Base-by-base conservation (phyloP, 2,329 filamentous ascomycete genomes). In the Neonectria sp. region DNA sequence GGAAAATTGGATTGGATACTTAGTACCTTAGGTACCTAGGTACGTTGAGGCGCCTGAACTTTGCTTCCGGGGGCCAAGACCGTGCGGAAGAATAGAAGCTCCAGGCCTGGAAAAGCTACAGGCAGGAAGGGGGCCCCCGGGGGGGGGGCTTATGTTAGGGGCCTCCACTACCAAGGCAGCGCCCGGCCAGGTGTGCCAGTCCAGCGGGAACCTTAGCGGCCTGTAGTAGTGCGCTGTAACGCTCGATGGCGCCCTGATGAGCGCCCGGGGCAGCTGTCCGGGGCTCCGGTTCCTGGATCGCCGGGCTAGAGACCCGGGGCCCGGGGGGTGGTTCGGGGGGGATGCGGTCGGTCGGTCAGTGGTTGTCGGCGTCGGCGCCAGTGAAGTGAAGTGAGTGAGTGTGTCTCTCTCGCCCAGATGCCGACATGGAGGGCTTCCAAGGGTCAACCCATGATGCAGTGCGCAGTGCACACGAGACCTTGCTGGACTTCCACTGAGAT, bases 41-140 rank as follows among this genome's bases (percentile, higher is more conserved):
- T 29, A 29, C 27, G 27, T 29, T 29, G 37, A 40, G 13, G 37
- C 15, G 17, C 37, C 33, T 35, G 33, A 40, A 40, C 35, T 51
- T 29, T 37, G 62, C 51, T 56, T 31, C 17, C 45, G 27, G 49
- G 49, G 15, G 29, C 24, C 11, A 3, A 43, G 64, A 61, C 71
- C 67, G 58, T 62, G 67, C 68, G 70, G 71, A 71, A 73, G 25
- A 73, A 73, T 33, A 68, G 71, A 65, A 71, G 71, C 71, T 73
- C 71, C 71, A 68, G 66, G 58, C 61, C 67, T 46, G 15, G 61
- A 52, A 61, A 43, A 63, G 61, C 29, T 52, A 35, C 33, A 35
- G 33, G 33, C 12, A 35, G 12, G 33, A 11, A 11, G 31, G 25
- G 29, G 8, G 12, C 25, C 11, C 11, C 31, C 11, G 11, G 31